Conservation (phyloP, 1,139 yeast genomes). For the Yamadazyma triangularis region DNA sequence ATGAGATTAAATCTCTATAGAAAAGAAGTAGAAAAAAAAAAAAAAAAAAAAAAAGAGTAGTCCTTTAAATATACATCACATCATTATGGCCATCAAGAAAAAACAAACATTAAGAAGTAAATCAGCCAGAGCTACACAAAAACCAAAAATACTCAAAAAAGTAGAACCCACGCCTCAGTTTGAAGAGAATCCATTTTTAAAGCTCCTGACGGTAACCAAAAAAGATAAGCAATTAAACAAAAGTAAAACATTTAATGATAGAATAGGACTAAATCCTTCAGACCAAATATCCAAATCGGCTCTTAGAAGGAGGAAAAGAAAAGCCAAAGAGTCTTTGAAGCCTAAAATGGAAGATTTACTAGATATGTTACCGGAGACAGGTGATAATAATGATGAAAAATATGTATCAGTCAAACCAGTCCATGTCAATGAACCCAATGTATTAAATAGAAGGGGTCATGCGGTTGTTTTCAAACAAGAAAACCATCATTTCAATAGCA, state of each 20-base stretch:
- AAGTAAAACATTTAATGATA: constrained; percentile 26
- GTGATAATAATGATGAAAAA: constrained; percentile 3
- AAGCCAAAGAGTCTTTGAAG: constrained; percentile 54
- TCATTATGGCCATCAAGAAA: constrained; percentile 36
- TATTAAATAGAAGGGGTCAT: constrained; percentile 53
- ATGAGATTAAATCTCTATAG: no score
- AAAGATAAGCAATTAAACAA: constrained; percentile 46
- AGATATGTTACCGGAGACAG: constrained; percentile 40
- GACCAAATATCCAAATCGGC: constrained; percentile 60
- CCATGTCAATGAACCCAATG: constrained; percentile 54
- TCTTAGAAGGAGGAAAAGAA: constrained; percentile 60
- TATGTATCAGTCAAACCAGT: constrained; percentile 10
- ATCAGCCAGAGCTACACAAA: constrained; percentile 16
- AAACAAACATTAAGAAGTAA: constrained; percentile 35
- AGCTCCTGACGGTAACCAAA: constrained; percentile 49
- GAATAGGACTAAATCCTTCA: constrained; percentile 26
- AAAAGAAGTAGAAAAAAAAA: no score
- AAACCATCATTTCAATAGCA: constrained; percentile 48
- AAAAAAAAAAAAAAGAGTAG: no score
- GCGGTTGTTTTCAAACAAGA: constrained; percentile 51
- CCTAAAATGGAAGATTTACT: constrained; percentile 65
- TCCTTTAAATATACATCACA: no score
- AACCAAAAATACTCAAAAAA: constrained; percentile 17
- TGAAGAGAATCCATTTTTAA: constrained; percentile 51
- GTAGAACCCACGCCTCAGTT: constrained; percentile 24